A percentile compares a stretch with the other conserved stretches of the same genome.
Conservation (phyloP, 352 stramenopile genomes). For the Phytophthora megakarya region DNA sequence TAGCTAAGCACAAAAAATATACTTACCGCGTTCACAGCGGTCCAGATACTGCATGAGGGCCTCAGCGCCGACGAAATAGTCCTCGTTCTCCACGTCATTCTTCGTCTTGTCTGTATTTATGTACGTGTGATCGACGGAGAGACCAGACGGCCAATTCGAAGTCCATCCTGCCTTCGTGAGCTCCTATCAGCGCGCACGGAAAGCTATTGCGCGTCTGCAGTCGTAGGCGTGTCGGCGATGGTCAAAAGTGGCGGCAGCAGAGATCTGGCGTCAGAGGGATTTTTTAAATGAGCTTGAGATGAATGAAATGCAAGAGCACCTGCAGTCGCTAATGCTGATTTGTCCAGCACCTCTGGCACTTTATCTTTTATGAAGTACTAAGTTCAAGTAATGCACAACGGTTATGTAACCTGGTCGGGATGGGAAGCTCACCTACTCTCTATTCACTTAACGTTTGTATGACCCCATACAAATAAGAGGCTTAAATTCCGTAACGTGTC, state of each 20-base stretch:
- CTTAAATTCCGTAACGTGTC: background rate
- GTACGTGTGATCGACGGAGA: conserved; percentile 6
- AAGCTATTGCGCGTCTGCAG: background rate
- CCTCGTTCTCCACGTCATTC: conserved; percentile 5
- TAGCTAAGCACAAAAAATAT: too few relatives aligned
- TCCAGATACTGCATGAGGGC: conserved; percentile 14
- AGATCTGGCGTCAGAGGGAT: background rate
- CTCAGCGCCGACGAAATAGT: conserved; percentile 13
- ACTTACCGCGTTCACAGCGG: too few relatives aligned
- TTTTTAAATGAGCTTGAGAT: conserved; percentile 6
- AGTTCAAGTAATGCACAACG: background rate
- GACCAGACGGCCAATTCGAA: background rate
- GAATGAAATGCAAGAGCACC: background rate
- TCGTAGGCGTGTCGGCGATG: background rate
- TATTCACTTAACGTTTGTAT: background rate
- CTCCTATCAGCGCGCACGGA: background rate
- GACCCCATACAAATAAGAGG: background rate
- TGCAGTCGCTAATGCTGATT: background rate
- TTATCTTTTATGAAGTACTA: background rate
- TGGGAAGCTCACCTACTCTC: background rate
- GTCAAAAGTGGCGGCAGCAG: background rate
- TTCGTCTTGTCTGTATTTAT: conserved; percentile 8
- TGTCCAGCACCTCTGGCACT: background rate
- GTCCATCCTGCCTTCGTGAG: background rate
- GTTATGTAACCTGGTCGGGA: background rate